Percentiles rank a stretch among this genome's conserved stretches.
These are phyloP conservation scores for Excoecaria agallocha DNA, from an alignment of 345 rosid genomes.

Conservation along the genomic window DNA sequence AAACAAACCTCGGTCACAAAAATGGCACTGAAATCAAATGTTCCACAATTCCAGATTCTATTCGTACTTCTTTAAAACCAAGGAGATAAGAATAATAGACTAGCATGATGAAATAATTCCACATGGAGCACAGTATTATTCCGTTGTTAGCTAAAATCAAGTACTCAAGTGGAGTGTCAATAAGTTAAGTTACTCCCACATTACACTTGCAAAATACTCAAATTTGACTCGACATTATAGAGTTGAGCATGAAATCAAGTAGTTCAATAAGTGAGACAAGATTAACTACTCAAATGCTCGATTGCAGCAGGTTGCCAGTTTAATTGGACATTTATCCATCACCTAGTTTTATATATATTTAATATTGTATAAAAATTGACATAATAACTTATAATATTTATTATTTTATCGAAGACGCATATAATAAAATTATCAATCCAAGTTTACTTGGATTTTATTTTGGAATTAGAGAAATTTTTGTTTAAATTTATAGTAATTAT, in stretches of 20 bases:
- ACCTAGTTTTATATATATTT: background rate
- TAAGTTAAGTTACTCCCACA: background rate
- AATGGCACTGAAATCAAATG: constrained; percentile 8
- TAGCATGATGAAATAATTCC: background rate
- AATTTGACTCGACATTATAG: background rate
- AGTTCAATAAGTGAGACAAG: background rate
- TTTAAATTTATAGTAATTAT: background rate
- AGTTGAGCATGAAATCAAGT: background rate
- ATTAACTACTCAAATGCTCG: background rate
- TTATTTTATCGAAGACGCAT: background rate
- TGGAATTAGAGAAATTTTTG: background rate
- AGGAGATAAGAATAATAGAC: background rate
- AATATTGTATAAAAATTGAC: background rate
- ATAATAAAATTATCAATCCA: background rate
- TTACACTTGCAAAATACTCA: background rate
- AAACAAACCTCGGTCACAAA: constrained; percentile 26
- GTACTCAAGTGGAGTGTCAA: background rate
- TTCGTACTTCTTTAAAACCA: background rate
- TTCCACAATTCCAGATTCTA: constrained; percentile 4
- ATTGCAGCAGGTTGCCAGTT: background rate
- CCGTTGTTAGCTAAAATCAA: background rate
- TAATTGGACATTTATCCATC: background rate
- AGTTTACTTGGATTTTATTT: background rate
- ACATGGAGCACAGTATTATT: background rate
- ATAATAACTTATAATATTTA: background rate